phyloP scores from a whole-genome alignment of 2,329 filamentous ascomycete genomes.

The Cordyceps cicadae region DNA sequence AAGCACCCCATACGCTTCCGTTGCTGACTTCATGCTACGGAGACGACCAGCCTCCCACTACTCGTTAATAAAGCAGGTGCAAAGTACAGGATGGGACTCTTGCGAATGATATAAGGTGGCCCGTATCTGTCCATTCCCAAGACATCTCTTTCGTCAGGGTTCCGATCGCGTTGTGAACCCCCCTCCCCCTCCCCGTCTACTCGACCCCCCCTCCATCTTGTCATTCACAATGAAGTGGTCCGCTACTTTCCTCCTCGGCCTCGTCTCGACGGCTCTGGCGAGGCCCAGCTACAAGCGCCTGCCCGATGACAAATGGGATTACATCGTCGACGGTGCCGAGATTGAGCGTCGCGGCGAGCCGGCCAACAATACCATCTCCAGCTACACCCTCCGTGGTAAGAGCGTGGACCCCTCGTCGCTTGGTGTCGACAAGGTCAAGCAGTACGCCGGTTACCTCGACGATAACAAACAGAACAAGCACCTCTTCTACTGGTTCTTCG shows the following conservation, averaged over 20 bases:
- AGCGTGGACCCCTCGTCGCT: slow-evolving; percentile 78
- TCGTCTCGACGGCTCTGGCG: slow-evolving; percentile 7
- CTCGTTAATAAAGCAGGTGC: slow-evolving; percentile 7
- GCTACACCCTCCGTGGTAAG: slow-evolving; percentile 86
- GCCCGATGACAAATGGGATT: slow-evolving; percentile 81
- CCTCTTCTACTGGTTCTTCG: slow-evolving; percentile 99
- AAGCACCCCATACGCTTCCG: not conserved
- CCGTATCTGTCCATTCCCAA: not conserved
- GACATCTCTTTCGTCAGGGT: not conserved
- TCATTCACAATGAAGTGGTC: slow-evolving; percentile 9
- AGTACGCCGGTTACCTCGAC: slow-evolving; percentile 96
- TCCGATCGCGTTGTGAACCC: not conserved
- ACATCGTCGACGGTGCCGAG: slow-evolving; percentile 77
- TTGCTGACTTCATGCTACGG: slow-evolving; percentile 2
- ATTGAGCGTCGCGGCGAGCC: slow-evolving; percentile 70
- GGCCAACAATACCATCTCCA: slow-evolving; percentile 63
- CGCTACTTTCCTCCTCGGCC: slow-evolving; percentile 4
- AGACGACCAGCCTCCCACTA: not conserved
- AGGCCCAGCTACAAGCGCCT: slow-evolving; percentile 40
- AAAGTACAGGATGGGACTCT: not conserved
- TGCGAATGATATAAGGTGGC: not conserved
- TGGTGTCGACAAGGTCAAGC: slow-evolving; percentile 88
- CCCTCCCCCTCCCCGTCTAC: too few relatives aligned
- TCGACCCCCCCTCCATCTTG: not conserved
- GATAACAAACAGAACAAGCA: slow-evolving; percentile 97